Evolutionary conservation across 2,329 filamentous ascomycete species (phyloP).

Genomic region (Waltergamsia citrina): DNA sequence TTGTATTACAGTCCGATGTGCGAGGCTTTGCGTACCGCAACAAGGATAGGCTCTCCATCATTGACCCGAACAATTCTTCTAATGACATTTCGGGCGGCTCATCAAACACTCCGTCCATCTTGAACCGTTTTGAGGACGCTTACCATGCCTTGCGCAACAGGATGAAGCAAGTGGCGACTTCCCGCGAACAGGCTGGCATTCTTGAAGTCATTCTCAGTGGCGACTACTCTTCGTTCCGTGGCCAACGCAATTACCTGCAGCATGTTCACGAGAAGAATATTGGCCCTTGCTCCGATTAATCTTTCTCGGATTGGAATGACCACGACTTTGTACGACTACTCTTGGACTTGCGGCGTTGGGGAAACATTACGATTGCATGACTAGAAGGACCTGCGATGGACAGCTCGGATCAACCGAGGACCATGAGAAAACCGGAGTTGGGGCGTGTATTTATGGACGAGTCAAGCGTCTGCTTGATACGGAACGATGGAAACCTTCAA

Average conservation of each 20-base stretch:
- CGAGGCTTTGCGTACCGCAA: conserved; percentile 45
- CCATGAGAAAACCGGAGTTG: no score
- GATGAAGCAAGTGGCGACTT: conserved; percentile 26
- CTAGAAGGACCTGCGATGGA: not conserved
- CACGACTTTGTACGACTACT: not conserved
- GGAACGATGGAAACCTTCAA: no score
- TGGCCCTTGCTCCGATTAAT: conserved; percentile 19
- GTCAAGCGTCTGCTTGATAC: no score
- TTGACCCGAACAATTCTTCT: conserved; percentile 75
- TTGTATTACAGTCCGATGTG: conserved; percentile 27
- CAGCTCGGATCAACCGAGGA: not conserved
- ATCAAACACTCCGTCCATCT: conserved; percentile 56
- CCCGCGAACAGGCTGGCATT: conserved; percentile 30
- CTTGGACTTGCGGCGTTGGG: not conserved
- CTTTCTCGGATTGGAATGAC: not conserved
- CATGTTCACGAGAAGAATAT: conserved; percentile 35
- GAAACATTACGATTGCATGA: not conserved
- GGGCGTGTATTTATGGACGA: no score
- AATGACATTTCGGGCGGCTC: conserved; percentile 93
- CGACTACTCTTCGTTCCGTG: conserved; percentile 66
- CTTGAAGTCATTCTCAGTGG: conserved; percentile 65
- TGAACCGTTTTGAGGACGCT: conserved; percentile 60
- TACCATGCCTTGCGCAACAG: conserved; percentile 9
- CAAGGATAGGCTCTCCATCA: conserved; percentile 66
- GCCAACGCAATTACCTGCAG: conserved; percentile 56